Evolutionary conservation across 176 grass and related monocot genomes (phyloP), one percentile per base, ranked within the genome.

Genomic region (Cenchrus americanus): DNA sequence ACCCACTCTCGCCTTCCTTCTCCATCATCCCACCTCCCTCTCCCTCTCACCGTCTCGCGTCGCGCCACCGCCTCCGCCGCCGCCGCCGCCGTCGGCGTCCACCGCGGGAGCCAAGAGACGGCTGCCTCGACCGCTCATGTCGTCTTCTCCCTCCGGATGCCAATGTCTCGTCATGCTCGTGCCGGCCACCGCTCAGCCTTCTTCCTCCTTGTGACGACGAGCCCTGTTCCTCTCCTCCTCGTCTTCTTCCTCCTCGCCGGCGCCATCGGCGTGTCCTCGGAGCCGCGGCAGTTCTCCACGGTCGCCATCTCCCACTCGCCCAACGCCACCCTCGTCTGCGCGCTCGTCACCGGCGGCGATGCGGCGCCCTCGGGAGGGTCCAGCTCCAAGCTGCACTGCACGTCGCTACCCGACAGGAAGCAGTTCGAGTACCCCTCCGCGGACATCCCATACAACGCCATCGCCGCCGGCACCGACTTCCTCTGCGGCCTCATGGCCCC

Each of bases 381-480:
- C 17, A 53, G 17, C 52, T 87, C 80, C 24, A 85, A 91, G 74
- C 95, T 98, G 15, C 87, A 53, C 27, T 99, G 93, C 87, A 92
- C n/a, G 0, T 75, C 81, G 40, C 54, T 91, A 14, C 88, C 86
- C 8, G 23, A 11, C 60, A 75, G 92, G 49, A 0, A 44, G 12
- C 47, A 43, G 5, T 55, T 50, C 62, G 51, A 30, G 24, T 95
- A 93, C 68, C 85, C 84, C 0, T 85, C 88, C 0, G 83, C 87
- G 0, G 83, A 86, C 10, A 50, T 85, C 49, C 91, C 87, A 13
- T 99, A 88, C 85, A 91, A 87, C 37, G 96, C 93, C 34, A 82
- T 99, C 72, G 96, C 93, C 53, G 82, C 93, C 5, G 91, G 92
- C 14, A 78, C 80, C 9, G 91, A 84, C 78, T 99, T 92, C 58